Evolutionary conservation across 257 asterid species (phyloP).

Genomic region (Verbena officinalis): DNA sequence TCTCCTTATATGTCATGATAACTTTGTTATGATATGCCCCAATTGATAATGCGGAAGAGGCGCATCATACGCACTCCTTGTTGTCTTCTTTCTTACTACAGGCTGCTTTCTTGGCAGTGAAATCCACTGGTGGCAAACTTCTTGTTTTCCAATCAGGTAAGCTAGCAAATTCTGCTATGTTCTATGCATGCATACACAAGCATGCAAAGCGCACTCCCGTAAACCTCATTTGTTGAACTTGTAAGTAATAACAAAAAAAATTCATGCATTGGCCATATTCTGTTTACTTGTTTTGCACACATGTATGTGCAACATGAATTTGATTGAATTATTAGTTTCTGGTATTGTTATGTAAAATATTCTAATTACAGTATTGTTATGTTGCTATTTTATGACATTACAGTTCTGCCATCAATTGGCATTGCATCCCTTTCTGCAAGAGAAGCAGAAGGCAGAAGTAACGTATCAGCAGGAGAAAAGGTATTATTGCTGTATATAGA

Average conservation of each 20-base stretch:
- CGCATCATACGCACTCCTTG: not conserved
- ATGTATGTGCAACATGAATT: not conserved
- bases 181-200: not conserved
- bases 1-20: slow-evolving; percentile 16
- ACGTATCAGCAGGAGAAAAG: slow-evolving; percentile 85
- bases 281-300: no score
- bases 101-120: slow-evolving; percentile 99
- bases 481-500: slow-evolving; percentile 39
- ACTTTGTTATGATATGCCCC: slow-evolving; percentile 16
- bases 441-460: slow-evolving; percentile 97
- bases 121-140: slow-evolving; percentile 95
- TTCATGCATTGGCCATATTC: slow-evolving; percentile 14
- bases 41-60: slow-evolving; percentile 19
- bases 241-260: not conserved
- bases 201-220: slow-evolving; percentile 1
- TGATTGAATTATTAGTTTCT: slow-evolving; percentile 17
- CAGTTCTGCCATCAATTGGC: slow-evolving; percentile 91
- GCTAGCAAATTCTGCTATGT: slow-evolving; percentile 25
- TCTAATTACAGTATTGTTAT: slow-evolving; percentile 3
- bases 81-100: slow-evolving; percentile 35
- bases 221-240: slow-evolving; percentile 12
- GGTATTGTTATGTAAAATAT: not conserved
- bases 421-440: slow-evolving; percentile 95
- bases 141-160: slow-evolving; percentile 96
- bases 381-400: slow-evolving; percentile 31